phyloP scores from a whole-genome alignment of 176 grass and related monocot genomes.

The Themeda triandra region DNA sequence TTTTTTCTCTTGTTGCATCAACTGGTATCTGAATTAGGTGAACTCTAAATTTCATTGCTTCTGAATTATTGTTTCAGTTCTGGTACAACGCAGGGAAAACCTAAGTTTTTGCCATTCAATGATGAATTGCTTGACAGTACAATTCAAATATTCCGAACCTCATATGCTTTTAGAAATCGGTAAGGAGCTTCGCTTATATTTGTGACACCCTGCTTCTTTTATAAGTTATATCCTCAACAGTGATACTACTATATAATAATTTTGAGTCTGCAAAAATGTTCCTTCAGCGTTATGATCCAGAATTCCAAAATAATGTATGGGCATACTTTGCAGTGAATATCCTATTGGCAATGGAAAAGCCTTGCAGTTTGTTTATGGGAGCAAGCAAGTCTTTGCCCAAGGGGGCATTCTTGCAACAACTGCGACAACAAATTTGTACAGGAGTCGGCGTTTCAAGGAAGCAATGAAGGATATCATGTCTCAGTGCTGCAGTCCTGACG shows the following conservation, averaged over 20 bases:
- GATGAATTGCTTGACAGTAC: slow-evolving; percentile 83
- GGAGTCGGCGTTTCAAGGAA: slow-evolving; percentile 50
- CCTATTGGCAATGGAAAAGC: slow-evolving; percentile 76
- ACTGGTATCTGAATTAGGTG: background rate
- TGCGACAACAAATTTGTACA: slow-evolving; percentile 79
- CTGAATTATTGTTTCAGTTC: slow-evolving; percentile 49
- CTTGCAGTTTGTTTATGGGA: slow-evolving; percentile 82
- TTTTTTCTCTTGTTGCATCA: slow-evolving; percentile 1
- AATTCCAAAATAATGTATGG: background rate
- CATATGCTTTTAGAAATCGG: slow-evolving; percentile 87
- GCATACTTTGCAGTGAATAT: slow-evolving; percentile 48
- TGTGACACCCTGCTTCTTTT: background rate
- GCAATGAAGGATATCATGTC: slow-evolving; percentile 70
- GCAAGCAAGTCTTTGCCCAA: slow-evolving; percentile 67
- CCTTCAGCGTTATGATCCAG: background rate
- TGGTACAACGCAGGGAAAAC: slow-evolving; percentile 87
- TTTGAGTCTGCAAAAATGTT: background rate
- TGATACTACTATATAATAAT: background rate
- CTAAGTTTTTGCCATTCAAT: slow-evolving; percentile 82
- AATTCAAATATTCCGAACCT: slow-evolving; percentile 75
- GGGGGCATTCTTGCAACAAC: slow-evolving; percentile 70
- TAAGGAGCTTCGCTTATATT: slow-evolving; percentile 29
- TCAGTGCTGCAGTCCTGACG: slow-evolving; percentile 69
- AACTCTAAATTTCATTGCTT: background rate
- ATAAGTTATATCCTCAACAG: background rate